A percentile compares a stretch with the other conserved stretches of the same genome.
Conservation (phyloP, 2,329 filamentous ascomycete genomes). For the Anisogramma anomala region DNA sequence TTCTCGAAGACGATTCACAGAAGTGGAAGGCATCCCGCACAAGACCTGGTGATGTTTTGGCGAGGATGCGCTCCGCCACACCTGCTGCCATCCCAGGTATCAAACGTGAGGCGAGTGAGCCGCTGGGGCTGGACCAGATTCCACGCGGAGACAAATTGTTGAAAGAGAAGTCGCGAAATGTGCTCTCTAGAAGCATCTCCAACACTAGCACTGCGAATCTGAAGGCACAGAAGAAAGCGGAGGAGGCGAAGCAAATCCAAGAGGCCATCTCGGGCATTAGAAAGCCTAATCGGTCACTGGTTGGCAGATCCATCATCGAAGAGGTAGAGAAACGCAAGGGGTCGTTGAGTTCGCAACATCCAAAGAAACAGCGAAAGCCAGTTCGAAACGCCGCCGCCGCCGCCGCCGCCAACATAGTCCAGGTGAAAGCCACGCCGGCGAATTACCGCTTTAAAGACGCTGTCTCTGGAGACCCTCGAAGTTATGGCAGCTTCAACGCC, state of each 20-base stretch:
- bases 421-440: constrained; percentile 47
- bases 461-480: constrained; percentile 25
- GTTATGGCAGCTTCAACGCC: constrained; percentile 17
- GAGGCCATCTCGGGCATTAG: constrained; percentile 63
- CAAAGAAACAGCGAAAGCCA: constrained; percentile 43
- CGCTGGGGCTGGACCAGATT: constrained; percentile 37
- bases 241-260: constrained; percentile 55
- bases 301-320: constrained; percentile 55
- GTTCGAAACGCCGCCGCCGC: constrained; percentile 24
- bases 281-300: constrained; percentile 63
- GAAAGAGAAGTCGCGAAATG: constrained; percentile 32
- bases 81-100: constrained; percentile 47
- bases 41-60: constrained; percentile 46
- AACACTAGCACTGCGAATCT: constrained; percentile 40
- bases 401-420: constrained; percentile 21
- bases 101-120: constrained; percentile 59
- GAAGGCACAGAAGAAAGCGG: constrained; percentile 53
- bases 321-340: constrained; percentile 49
- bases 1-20: constrained; percentile 48
- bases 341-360: constrained; percentile 32
- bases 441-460: constrained; percentile 44
- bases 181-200: constrained; percentile 32
- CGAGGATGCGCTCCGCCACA: constrained; percentile 57
- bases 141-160: constrained; percentile 31
- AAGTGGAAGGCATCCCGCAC: constrained; percentile 40